Evolutionary conservation across 495 filamentous ascomycete species (phyloP), one percentile per base, ranked within the genome.

Genomic region (Xylaria flabelliformis): DNA sequence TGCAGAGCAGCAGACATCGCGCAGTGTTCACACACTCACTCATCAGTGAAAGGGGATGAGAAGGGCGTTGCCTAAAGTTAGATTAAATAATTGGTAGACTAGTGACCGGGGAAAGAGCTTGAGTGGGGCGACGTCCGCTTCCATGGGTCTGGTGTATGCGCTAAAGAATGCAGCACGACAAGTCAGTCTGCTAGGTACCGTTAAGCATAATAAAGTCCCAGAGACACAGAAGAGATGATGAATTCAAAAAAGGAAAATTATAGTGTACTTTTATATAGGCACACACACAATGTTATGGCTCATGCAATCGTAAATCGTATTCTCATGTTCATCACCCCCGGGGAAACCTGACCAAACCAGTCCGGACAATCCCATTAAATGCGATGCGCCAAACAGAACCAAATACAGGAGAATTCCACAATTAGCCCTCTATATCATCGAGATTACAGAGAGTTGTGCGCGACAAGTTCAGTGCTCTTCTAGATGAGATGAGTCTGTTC

Each of bases 1-100:
- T 72, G 29, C 26, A 72, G 7, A 70, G 36, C 21, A 72, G 74
- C 53, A 32, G 74, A 74, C 76, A 79, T 79, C n/a, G 50, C 64
- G 70, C 34, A 59, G 59, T 61, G 42, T 50, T 56, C 9, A 36
- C 8, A 39, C 53, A 41, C 24, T 55, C 53, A 41, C 24, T 55
- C 63, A 48, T 48, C 5, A 34, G 34, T 19, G 53, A 21, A 48
- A 42, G 41, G 36, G 17, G 48, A 12, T 13, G 39, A 13, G 10
- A 13, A 42, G 9, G 10, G 12, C 39, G 39, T 42, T 12, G 39
- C 39, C 39, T 42, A 42, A 42, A 39, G 0, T 39, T 39, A 39
- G 6, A 39, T 29, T 42, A 42, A 42, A 42, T 42, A 41, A 41
- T 48, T n/a, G 8, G 2, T 9, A n/a, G 46, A 9, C 15, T 62